phyloP scores from a whole-genome alignment of 495 filamentous ascomycete genomes.

The Elaphomyces granulatus region DNA sequence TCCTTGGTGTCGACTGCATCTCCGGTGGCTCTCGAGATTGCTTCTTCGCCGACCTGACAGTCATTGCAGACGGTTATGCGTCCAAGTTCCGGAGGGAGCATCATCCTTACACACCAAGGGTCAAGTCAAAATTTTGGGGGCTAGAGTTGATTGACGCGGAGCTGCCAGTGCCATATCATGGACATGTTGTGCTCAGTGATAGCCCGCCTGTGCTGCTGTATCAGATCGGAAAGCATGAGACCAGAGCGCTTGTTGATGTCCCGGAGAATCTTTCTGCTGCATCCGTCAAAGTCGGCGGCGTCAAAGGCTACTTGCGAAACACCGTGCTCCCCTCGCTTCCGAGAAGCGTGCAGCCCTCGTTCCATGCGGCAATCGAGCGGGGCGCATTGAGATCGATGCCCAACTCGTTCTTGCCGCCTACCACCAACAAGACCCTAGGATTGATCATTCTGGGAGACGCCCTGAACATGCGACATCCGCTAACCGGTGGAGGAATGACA shows the following conservation, averaged over 20 bases:
- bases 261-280: conserved; percentile 66
- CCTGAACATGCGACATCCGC: conserved; percentile 91
- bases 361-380: conserved; percentile 57
- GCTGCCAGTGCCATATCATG: conserved; percentile 57
- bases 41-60: conserved; percentile 77
- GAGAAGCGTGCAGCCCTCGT: conserved; percentile 52
- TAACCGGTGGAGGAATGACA: conserved; percentile 93
- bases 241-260: conserved; percentile 81
- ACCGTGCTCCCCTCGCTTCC: conserved; percentile 68
- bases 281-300: conserved; percentile 53
- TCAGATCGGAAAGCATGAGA: conserved; percentile 94
- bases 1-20: conserved; percentile 61
- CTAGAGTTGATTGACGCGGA: conserved; percentile 80
- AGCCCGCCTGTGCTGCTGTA: conserved; percentile 78
- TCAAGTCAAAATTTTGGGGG: conserved; percentile 75
- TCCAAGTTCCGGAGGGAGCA: conserved; percentile 83
- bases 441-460: conserved; percentile 79
- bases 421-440: conserved; percentile 54
- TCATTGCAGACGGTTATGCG: conserved; percentile 85
- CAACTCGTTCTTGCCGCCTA: conserved; percentile 76
- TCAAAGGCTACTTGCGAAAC: conserved; percentile 65
- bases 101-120: conserved; percentile 50
- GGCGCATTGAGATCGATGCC: conserved; percentile 75
- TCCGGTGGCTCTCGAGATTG: conserved; percentile 50
- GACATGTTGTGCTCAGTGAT: conserved; percentile 77